phyloP scores from a whole-genome alignment of 345 rosid species.

The Populus pruinosa region DNA sequence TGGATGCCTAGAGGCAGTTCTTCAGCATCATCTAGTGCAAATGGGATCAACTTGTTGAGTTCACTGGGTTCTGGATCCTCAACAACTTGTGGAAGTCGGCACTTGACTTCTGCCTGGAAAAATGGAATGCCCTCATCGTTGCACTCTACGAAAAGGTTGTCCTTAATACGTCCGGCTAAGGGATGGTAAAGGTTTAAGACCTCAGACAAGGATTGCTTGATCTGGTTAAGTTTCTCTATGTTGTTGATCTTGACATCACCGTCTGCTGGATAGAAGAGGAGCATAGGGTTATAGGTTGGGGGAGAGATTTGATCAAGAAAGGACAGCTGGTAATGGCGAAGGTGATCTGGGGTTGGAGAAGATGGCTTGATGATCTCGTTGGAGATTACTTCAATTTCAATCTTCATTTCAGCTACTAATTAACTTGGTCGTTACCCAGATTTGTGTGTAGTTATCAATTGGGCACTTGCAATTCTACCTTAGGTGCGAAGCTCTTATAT shows the following conservation, averaged over 20 bases:
- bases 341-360: conserved; percentile 37
- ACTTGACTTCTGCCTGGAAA: conserved; percentile 15
- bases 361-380: conserved; percentile 35
- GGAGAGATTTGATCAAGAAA: conserved; percentile 40
- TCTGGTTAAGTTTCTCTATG: conserved; percentile 5
- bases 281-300: conserved; percentile 29
- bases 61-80: conserved; percentile 14
- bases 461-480: too few relatives aligned
- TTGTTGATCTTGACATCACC: neutral
- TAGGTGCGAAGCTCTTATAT: too few relatives aligned
- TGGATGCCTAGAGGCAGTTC: conserved; percentile 27
- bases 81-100: conserved; percentile 19
- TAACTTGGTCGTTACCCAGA: neutral
- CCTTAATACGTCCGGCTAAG: conserved; percentile 43
- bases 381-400: conserved; percentile 26
- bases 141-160: conserved; percentile 23
- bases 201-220: conserved; percentile 44
- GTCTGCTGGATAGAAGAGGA: conserved; percentile 31
- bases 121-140: conserved; percentile 29
- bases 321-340: conserved; percentile 28
- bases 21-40: conserved; percentile 6
- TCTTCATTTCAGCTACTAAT: neutral
- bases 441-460: too few relatives aligned
- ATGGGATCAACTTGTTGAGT: conserved; percentile 25
- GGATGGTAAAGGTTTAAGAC: conserved; percentile 45